Percentiles rank a stretch among this genome's conserved stretches.
These are phyloP conservation scores for Eucalyptus sp. DNA, from an alignment of 345 rosid species.

Conservation along the genomic window DNA sequence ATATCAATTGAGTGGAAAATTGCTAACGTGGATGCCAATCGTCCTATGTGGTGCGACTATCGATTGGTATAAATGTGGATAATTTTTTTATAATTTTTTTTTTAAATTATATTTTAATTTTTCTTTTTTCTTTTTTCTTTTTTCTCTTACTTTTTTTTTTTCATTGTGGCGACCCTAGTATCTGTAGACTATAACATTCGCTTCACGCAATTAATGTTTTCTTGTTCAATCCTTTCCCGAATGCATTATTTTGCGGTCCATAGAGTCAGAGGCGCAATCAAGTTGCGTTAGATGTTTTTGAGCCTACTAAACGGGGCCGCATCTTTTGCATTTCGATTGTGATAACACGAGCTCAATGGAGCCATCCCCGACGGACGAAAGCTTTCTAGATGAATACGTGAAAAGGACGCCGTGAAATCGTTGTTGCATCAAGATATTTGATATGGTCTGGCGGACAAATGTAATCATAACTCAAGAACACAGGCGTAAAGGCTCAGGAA, in stretches of 20 bases:
- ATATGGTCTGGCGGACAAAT: not conserved
- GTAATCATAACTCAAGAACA: not conserved
- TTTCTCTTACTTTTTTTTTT: too few relatives aligned
- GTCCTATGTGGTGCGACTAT: fast-evolving
- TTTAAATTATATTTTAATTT: too few relatives aligned
- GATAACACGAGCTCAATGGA: not conserved
- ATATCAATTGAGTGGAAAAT: too few relatives aligned
- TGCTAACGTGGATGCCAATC: fast-evolving
- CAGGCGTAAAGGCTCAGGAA: not conserved
- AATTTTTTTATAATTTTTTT: too few relatives aligned
- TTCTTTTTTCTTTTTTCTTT: too few relatives aligned
- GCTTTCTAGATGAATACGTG: not conserved
- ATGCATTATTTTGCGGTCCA: not conserved
- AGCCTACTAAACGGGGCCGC: not conserved
- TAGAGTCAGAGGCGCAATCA: too few relatives aligned
- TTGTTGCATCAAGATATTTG: not conserved
- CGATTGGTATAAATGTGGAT: fast-evolving
- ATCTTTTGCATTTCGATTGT: not conserved
- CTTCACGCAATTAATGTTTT: not conserved
- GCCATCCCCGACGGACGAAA: not conserved
- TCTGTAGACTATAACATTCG: not conserved
- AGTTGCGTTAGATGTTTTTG: not conserved
- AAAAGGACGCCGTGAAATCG: not conserved
- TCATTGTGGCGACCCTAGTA: too few relatives aligned
- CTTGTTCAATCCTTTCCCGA: not conserved